A percentile compares a stretch with the other conserved stretches of the same genome.
Conservation (phyloP, 202 grass and related monocot genomes). For the Elaeis oleifera region DNA sequence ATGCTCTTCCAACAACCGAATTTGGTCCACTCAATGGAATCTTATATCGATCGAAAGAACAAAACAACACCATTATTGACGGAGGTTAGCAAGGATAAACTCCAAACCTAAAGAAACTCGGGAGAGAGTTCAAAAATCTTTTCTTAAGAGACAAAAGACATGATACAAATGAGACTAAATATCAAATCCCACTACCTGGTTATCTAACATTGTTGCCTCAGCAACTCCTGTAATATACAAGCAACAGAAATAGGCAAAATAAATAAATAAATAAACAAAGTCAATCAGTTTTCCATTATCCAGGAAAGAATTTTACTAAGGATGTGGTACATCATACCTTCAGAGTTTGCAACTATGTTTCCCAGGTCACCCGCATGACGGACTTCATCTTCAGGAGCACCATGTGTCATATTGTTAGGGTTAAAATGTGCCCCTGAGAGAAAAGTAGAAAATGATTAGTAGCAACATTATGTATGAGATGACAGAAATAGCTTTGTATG, state of each 20-base stretch:
- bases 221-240: slow-evolving; percentile 55
- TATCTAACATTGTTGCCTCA: slow-evolving; percentile 80
- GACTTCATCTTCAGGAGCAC: slow-evolving; percentile 87
- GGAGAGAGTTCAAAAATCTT: no score
- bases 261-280: no score
- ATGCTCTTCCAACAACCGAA: slow-evolving; percentile 89
- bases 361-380: slow-evolving; percentile 97
- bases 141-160: no score
- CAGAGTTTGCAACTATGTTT: slow-evolving; percentile 77
- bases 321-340: slow-evolving; percentile 31
- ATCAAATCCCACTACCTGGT: slow-evolving; percentile 42
- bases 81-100: no score
- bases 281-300: no score
- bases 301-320: no score
- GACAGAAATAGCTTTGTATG: neutral
- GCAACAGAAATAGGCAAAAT: slow-evolving; percentile 13
- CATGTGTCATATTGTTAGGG: slow-evolving; percentile 69
- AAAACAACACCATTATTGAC: neutral
- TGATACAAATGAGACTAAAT: neutral
- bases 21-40: slow-evolving; percentile 74
- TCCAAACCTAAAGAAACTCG: no score
- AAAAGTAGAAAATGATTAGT: neutral
- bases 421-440: slow-evolving; percentile 88
- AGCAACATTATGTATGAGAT: neutral
- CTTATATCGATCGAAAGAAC: slow-evolving; percentile 22